Conservation (phyloP, 257 asterid species). For the Nemophila menziesii region DNA sequence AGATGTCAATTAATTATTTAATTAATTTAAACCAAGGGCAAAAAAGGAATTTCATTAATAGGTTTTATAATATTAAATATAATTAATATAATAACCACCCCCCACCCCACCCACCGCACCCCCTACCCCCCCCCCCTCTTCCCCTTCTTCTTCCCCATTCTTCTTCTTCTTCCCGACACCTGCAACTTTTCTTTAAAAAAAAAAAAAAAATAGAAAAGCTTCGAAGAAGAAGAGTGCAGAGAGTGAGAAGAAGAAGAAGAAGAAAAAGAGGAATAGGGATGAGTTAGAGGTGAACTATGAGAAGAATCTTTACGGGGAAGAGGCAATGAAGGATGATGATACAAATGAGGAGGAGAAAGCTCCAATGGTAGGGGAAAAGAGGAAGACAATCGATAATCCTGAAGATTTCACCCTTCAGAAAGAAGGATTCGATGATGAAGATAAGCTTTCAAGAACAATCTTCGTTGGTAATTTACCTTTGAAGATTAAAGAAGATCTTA, state of each 20-base stretch:
- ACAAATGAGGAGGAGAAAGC: conserved; percentile 15
- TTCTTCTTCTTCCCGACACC: too few relatives aligned
- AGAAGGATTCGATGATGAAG: conserved; percentile 88
- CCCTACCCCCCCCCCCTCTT: too few relatives aligned
- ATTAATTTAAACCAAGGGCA: too few relatives aligned
- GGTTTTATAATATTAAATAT: too few relatives aligned
- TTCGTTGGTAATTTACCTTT: conserved; percentile 83
- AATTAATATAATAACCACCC: too few relatives aligned
- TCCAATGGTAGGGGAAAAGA: conserved; percentile 54
- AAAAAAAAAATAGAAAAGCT: too few relatives aligned
- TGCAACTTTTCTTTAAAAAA: too few relatives aligned
- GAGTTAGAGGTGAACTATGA: conserved; percentile 83
- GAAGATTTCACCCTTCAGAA: conserved; percentile 57
- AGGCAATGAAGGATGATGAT: conserved; percentile 19
- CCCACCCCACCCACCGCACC: too few relatives aligned
- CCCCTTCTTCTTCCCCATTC: too few relatives aligned
- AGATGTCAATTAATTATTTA: too few relatives aligned
- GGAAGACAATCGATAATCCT: conserved; percentile 70
- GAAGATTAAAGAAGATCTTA: conserved; percentile 59
- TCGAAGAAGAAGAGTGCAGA: conserved; percentile 10
- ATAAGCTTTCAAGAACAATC: conserved; percentile 67
- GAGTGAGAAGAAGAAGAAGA: conserved; percentile 26
- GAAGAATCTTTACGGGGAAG: conserved; percentile 43
- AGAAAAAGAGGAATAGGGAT: conserved; percentile 82
- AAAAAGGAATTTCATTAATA: too few relatives aligned